Conservation (phyloP, 495 filamentous ascomycete species). For the Aspergillus diversus region DNA sequence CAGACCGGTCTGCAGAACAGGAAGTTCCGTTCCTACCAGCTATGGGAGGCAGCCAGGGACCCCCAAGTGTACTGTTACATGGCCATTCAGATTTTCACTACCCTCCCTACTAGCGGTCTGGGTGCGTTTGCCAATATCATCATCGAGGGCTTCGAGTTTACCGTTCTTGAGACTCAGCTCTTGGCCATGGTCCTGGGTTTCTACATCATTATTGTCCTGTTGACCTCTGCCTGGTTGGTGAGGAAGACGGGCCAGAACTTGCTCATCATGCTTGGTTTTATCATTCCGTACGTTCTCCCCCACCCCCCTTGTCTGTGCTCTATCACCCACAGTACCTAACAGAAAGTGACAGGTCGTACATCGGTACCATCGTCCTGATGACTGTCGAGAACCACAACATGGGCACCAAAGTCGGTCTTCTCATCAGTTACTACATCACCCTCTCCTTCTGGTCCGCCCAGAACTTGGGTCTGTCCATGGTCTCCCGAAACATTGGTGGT, state of each 20-base stretch:
- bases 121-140: constrained; percentile 70
- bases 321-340: not conserved
- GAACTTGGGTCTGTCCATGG: constrained; percentile 60
- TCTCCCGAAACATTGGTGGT: constrained; percentile 67
- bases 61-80: constrained; percentile 52
- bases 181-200: constrained; percentile 71
- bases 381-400: constrained; percentile 57
- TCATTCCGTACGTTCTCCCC: constrained; percentile 58
- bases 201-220: constrained; percentile 69
- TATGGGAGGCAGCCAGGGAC: constrained; percentile 49
- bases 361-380: constrained; percentile 67
- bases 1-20: constrained; percentile 59
- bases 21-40: constrained; percentile 51
- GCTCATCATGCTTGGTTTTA: constrained; percentile 63
- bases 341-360: constrained; percentile 38
- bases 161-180: constrained; percentile 46
- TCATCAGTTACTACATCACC: constrained; percentile 66
- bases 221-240: constrained; percentile 65
- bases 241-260: constrained; percentile 66
- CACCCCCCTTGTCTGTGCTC: not conserved
- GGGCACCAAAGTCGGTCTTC: constrained; percentile 53
- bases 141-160: constrained; percentile 49
- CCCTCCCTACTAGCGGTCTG: constrained; percentile 67
- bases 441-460: constrained; percentile 62
- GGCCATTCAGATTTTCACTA: constrained; percentile 65